Evolutionary conservation across 208 protist species (phyloP).

Genomic region (Trypanosoma platydactyli): DNA sequence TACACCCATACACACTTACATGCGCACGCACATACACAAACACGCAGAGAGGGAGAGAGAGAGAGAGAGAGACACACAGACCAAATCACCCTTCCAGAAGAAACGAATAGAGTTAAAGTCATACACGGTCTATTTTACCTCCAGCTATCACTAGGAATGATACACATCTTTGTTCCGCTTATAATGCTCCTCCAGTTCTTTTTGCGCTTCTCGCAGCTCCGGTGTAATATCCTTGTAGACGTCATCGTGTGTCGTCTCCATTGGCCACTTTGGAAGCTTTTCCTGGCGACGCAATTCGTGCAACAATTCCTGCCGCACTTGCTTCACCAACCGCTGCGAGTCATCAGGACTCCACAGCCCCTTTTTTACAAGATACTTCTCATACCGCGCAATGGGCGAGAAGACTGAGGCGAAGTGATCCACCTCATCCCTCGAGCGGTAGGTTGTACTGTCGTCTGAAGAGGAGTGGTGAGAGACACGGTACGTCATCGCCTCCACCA

Average conservation of each 20-base stretch:
- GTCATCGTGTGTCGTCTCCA: constrained; percentile 52
- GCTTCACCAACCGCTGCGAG: constrained; percentile 36
- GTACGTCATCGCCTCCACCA: constrained; percentile 98
- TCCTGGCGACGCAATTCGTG: constrained; percentile 70
- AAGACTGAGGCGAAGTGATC: constrained; percentile 47
- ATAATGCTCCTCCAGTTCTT: constrained; percentile 61
- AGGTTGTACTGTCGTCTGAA: constrained; percentile 93
- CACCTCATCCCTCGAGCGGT: constrained; percentile 74
- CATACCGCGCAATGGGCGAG: constrained; percentile 71
- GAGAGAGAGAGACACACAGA: neutral
- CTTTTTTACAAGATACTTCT: constrained; percentile 53
- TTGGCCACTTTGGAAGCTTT: constrained; percentile 61
- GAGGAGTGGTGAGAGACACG: constrained; percentile 95
- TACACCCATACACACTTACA: too few relatives aligned
- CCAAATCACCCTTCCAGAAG: too few relatives aligned
- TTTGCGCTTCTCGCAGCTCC: constrained; percentile 45
- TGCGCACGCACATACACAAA: too few relatives aligned
- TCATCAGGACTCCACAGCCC: constrained; percentile 66
- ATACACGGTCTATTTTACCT: too few relatives aligned
- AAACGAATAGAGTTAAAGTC: neutral
- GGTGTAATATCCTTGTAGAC: constrained; percentile 60
- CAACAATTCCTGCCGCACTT: constrained; percentile 51
- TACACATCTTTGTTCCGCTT: constrained; percentile 47
- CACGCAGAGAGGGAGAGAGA: neutral
- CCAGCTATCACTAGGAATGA: constrained; percentile 12